Base-by-base conservation (phyloP, 495 filamentous ascomycete species). In the Penicillium angulare region DNA sequence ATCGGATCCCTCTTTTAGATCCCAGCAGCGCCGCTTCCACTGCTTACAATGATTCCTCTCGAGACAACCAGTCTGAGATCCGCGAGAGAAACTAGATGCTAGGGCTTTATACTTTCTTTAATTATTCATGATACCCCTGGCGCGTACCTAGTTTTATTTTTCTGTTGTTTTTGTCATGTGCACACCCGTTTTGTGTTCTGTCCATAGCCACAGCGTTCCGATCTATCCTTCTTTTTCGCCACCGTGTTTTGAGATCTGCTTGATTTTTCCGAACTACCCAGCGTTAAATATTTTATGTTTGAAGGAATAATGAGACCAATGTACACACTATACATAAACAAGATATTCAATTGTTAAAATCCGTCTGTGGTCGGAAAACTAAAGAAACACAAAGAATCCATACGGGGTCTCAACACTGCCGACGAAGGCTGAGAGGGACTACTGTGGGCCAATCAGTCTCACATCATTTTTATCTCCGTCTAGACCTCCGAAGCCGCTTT, bases 1-100 rank as follows among this genome's bases (percentile, higher is more conserved):
- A 77, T 33, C 60, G 64, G 16, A 73, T 77, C 33, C 74, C 72
- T 16, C 66, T 67, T 33, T 61, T 77, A 27, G 74, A 77, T 60
- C 45, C 67, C 18, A 47, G 39, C 12, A 53, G 49, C 12, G 60
- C 55, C 24, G 48, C 41, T 26, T 59, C 66, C 13, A 69, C 64
- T 34, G 71, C 63, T 24, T 53, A 60, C 9, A 33, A 50, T 17
- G 50, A 61, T 5, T 29, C 43, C 39, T 16, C 36, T 15, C 33
- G 18, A 15, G 26, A 33, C 24, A 38, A 29, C 4, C 47, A 61
- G 15, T 52, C 57, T 26, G 39, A 36, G 12, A 38, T 65, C 21
- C 66, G 64, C 18, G 65, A 67, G 44, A 58, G 66, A 52, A 57
- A 21, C 34, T 64, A 55, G 50, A 29, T 13, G 32, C 5, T 31